Percentiles rank a stretch among this genome's conserved stretches.
Conservation (phyloP, 805 yeast genomes). For the Spathaspora girioi region DNA sequence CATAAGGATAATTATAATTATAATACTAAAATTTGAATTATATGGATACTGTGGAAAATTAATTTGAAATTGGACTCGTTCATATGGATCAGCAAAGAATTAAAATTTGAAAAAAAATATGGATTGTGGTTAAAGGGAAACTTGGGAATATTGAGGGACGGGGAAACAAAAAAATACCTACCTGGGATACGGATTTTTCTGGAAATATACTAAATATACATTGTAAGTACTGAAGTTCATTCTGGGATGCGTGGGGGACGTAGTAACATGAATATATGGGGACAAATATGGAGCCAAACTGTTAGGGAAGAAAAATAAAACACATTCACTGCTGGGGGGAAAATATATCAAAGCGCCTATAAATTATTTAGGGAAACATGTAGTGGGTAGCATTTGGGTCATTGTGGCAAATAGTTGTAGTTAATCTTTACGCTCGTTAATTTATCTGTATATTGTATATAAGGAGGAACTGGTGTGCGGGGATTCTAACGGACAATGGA, state of each 20-base stretch:
- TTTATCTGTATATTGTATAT: neutral
- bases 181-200: neutral
- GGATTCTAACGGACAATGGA: neutral
- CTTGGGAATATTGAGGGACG: neutral
- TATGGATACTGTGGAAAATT: neutral
- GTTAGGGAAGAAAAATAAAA: neutral
- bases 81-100: neutral
- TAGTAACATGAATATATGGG: neutral
- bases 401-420: neutral
- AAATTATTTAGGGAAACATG: neutral
- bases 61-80: neutral
- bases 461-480: neutral
- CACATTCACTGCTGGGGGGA: neutral
- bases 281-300: neutral
- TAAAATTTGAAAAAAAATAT: neutral
- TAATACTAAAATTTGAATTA: neutral
- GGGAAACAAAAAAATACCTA: neutral
- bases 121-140: neutral
- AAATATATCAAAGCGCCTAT: neutral
- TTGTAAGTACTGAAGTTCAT: constrained; percentile 3
- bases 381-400: neutral
- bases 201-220: constrained; percentile 2
- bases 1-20: neutral
- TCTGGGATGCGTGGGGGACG: neutral
- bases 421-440: neutral